Conservation (phyloP, 768 basidiomycete genomes). For the Amanita rubescens region DNA sequence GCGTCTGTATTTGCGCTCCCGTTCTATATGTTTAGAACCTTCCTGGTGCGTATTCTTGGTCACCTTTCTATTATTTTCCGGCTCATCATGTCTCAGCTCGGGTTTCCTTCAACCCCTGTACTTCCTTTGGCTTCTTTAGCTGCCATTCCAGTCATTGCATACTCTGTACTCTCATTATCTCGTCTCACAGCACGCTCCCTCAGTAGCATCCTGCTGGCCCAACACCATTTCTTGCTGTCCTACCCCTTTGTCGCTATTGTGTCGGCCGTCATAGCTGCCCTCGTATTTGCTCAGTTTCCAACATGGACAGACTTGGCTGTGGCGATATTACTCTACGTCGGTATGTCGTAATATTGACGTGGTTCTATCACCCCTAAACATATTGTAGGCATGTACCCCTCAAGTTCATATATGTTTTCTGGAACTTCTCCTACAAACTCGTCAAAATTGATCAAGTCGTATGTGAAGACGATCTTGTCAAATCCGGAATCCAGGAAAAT, state of each 20-base stretch:
- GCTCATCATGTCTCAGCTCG: conserved; percentile 29
- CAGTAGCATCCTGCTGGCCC: conserved; percentile 39
- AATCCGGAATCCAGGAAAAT: conserved; percentile 93
- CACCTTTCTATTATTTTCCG: not conserved
- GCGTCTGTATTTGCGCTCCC: conserved; percentile 57
- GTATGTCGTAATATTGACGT: conserved; percentile 27
- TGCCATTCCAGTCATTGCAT: conserved; percentile 55
- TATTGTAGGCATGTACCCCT: conserved; percentile 45
- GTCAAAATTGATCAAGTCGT: conserved; percentile 51
- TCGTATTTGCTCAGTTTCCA: conserved; percentile 58
- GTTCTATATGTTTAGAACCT: conserved; percentile 52
- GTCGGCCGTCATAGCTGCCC: conserved; percentile 46
- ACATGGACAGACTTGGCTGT: conserved; percentile 54
- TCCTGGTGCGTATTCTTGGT: conserved; percentile 40
- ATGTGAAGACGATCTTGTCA: conserved; percentile 85
- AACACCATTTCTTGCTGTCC: conserved; percentile 52
- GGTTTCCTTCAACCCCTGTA: conserved; percentile 41
- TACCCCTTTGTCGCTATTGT: conserved; percentile 45
- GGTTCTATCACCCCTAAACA: not conserved
- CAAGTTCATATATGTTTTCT: conserved; percentile 34
- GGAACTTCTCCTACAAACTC: conserved; percentile 43
- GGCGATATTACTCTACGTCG: conserved; percentile 53
- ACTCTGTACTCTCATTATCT: conserved; percentile 53
- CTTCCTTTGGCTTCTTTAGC: conserved; percentile 52
- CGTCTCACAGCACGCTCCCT: conserved; percentile 39